phyloP scores from a whole-genome alignment of 2,329 filamentous ascomycete genomes.

The Colletotrichum scovillei region DNA sequence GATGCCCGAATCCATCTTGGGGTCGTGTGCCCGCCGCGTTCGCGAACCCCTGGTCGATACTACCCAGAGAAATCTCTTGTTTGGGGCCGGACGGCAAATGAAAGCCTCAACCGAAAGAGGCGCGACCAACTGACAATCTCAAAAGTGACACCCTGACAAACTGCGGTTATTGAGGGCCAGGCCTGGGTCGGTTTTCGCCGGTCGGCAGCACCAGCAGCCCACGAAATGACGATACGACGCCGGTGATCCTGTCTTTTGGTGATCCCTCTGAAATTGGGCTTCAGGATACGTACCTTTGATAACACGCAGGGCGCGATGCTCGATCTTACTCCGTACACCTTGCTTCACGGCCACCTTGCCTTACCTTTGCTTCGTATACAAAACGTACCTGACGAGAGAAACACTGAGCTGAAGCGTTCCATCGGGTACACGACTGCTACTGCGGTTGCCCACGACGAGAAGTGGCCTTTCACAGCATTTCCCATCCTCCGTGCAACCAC shows the following conservation, averaged over 20 bases:
- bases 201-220: background rate
- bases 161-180: background rate
- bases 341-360: background rate
- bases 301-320: background rate
- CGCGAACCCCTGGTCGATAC: background rate
- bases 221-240: constrained; percentile 33
- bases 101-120: constrained; percentile 13
- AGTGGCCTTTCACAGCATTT: background rate
- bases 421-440: background rate
- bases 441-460: background rate
- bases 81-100: constrained; percentile 27
- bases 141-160: constrained; percentile 1
- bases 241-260: constrained; percentile 1
- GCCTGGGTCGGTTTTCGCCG: constrained; percentile 16
- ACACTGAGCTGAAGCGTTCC: background rate
- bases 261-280: background rate
- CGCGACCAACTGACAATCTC: constrained; percentile 16
- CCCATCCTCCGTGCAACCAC: constrained; percentile 5
- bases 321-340: too few relatives aligned
- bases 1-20: constrained; percentile 1
- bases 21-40: background rate
- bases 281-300: background rate
- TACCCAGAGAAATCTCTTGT: background rate
- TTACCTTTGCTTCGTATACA: background rate
- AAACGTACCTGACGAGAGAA: too few relatives aligned